Conservation (phyloP, 2,329 filamentous ascomycete genomes). For the Orbilia javanica region DNA sequence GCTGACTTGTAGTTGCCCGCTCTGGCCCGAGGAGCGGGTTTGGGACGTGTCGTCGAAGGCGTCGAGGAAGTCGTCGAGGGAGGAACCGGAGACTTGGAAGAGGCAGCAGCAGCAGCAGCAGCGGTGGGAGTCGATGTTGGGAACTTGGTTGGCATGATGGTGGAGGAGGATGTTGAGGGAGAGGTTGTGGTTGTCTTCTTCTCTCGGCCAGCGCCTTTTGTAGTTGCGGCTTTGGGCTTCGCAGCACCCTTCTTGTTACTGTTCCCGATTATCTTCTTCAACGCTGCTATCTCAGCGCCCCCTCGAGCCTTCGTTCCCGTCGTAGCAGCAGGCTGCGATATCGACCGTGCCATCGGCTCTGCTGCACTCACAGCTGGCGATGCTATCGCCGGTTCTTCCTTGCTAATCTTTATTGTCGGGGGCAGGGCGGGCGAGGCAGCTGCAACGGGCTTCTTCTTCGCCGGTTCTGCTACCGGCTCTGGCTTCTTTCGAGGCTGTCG, state of each 20-base stretch:
- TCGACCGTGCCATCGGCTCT: constrained; percentile 59
- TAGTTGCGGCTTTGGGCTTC: constrained; percentile 34
- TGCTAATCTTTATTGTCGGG: constrained; percentile 56
- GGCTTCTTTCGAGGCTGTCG: constrained; percentile 49
- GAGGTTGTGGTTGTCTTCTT: constrained; percentile 36
- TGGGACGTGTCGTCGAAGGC: constrained; percentile 28
- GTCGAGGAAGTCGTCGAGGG: constrained; percentile 13
- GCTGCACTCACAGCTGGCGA: constrained; percentile 42
- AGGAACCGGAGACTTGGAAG: constrained; percentile 30
- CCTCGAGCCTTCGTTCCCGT: constrained; percentile 32
- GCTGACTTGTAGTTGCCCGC: constrained; percentile 46
- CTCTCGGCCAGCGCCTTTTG: constrained; percentile 10
- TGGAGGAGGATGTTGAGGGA: not conserved
- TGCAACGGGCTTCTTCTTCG: constrained; percentile 59
- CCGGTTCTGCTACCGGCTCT: constrained; percentile 21
- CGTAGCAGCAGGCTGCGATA: constrained; percentile 54
- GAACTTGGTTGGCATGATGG: not conserved
- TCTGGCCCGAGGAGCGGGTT: constrained; percentile 1
- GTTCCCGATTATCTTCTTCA: constrained; percentile 57
- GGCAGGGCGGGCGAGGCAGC: constrained; percentile 48
- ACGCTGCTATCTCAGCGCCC: constrained; percentile 46
- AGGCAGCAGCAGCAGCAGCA: constrained; percentile 20
- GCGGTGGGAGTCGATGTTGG: constrained; percentile 24
- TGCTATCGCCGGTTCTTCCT: constrained; percentile 34
- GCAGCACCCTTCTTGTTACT: constrained; percentile 46